These are phyloP conservation scores for Mimosa bimucronata DNA, from an alignment of 306 rosid species.

Conservation along the genomic window DNA sequence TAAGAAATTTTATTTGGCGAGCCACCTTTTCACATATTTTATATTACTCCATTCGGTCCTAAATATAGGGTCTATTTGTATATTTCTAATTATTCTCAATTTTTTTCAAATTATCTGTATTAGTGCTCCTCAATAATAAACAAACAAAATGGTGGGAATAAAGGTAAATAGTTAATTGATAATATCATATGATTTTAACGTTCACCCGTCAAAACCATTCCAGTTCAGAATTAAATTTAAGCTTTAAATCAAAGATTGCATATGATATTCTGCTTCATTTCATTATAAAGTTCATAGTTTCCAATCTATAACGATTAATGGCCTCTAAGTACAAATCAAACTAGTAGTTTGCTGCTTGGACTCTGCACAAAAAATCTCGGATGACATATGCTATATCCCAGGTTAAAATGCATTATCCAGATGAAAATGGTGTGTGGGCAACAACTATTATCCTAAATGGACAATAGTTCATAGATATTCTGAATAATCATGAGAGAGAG, in stretches of 20 bases:
- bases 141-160: too few relatives aligned
- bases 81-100: too few relatives aligned
- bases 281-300: neutral
- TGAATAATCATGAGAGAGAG: neutral
- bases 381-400: neutral
- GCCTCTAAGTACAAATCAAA: neutral
- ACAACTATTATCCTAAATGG: neutral
- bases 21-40: neutral
- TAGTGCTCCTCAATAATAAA: too few relatives aligned
- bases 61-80: too few relatives aligned
- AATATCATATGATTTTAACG: too few relatives aligned
- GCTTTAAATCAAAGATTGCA: neutral
- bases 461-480: neutral
- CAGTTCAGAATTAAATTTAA: constrained; percentile 12
- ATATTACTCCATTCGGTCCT: neutral
- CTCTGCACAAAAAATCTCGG: constrained; percentile 7
- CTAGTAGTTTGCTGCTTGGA: neutral
- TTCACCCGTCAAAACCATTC: constrained; percentile 22
- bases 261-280: neutral
- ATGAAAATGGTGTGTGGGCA: neutral
- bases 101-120: too few relatives aligned
- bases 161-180: too few relatives aligned
- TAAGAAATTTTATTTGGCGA: constrained; percentile 24
- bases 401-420: neutral
- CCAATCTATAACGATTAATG: neutral